Conservation (phyloP, 352 stramenopile species). For the Globisporangium yorkense region DNA sequence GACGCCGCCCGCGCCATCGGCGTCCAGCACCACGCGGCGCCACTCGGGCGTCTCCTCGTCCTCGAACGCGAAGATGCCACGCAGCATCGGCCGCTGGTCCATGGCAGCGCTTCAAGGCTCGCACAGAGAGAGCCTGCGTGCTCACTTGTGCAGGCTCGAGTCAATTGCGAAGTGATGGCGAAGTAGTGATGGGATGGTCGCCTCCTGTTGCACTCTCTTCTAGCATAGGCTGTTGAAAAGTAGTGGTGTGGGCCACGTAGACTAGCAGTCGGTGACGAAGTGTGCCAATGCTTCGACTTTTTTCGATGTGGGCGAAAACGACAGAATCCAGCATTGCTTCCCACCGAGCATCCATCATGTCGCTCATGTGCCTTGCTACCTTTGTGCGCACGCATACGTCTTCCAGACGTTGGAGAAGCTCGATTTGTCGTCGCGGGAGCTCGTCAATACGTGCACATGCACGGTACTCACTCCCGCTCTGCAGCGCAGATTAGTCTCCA, state of each 20-base stretch:
- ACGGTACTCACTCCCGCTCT: too few relatives aligned
- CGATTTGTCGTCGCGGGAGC: not conserved
- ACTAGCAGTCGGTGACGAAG: not conserved
- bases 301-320: not conserved
- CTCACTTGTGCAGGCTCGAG: not conserved
- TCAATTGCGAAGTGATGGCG: constrained; percentile 1
- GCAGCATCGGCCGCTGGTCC: constrained; percentile 48
- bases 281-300: not conserved
- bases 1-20: constrained; percentile 56
- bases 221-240: not conserved
- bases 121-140: not conserved
- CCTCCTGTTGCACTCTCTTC: not conserved
- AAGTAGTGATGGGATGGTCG: not conserved
- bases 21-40: constrained; percentile 55
- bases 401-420: too few relatives aligned
- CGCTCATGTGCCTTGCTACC: too few relatives aligned
- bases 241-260: not conserved
- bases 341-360: too few relatives aligned
- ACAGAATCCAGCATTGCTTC: too few relatives aligned
- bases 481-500: not conserved
- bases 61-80: constrained; percentile 83
- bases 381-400: too few relatives aligned
- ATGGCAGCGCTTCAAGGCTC: constrained; percentile 12
- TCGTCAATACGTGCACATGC: not conserved
- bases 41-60: constrained; percentile 83